Evolutionary conservation across 805 yeast genomes (phyloP).

Genomic region (Naumovozyma baii): DNA sequence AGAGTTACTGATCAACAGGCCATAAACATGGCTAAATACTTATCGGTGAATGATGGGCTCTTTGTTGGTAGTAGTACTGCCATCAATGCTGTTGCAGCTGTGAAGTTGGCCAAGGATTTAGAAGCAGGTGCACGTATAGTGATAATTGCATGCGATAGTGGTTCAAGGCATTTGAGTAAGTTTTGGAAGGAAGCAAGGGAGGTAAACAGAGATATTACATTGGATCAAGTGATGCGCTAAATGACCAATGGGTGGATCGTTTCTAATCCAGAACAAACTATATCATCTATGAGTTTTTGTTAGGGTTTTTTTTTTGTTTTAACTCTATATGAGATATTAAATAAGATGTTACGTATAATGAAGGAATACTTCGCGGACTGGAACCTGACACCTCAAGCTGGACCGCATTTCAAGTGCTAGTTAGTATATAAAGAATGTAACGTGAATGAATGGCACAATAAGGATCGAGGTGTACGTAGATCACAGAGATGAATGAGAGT

Average conservation of each 20-base stretch:
- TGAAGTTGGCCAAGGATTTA: conserved; percentile 40
- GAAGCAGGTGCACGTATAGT: conserved; percentile 63
- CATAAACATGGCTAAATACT: conserved; percentile 72
- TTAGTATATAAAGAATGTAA: too few species aligned
- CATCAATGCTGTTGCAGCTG: conserved; percentile 85
- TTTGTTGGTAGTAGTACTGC: conserved; percentile 94
- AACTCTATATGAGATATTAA: too few species aligned
- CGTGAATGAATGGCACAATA: too few species aligned
- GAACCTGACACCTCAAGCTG: too few species aligned
- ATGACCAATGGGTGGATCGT: too few species aligned
- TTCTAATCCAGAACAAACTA: too few species aligned
- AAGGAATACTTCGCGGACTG: too few species aligned
- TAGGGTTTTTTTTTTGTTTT: too few species aligned
- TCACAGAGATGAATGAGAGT: background rate
- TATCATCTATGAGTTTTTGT: too few species aligned
- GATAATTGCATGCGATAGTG: conserved; percentile 86
- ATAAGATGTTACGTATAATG: too few species aligned
- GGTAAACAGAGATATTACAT: conserved; percentile 25
- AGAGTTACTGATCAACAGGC: conserved; percentile 77
- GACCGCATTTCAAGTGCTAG: too few species aligned
- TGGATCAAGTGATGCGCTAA: conserved; percentile 29
- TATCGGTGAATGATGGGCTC: conserved; percentile 76
- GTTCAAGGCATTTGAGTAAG: conserved; percentile 79
- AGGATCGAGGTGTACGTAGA: too few species aligned
- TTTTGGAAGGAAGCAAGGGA: conserved; percentile 71